Percentiles rank a stretch among this genome's conserved stretches.
Evolutionary conservation across 805 yeast species (phyloP).

Genomic region (Ogataea polymorpha): DNA sequence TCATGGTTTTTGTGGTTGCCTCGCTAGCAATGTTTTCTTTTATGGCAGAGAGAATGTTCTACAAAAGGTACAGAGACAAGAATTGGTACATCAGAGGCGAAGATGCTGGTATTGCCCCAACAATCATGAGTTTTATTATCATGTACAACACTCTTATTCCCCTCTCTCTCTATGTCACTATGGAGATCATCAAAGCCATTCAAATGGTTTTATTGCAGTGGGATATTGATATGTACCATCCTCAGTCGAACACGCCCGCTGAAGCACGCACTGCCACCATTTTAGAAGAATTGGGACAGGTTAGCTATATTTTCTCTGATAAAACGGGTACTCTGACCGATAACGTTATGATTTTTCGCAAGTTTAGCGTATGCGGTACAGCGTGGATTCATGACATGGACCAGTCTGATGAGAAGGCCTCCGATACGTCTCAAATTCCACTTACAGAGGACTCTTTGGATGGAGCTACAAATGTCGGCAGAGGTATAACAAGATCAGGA

Average conservation of each 20-base stretch:
- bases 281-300: constrained; percentile 95
- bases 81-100: constrained; percentile 73
- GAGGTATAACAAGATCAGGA: constrained; percentile 16
- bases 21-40: constrained; percentile 74
- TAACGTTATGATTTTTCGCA: constrained; percentile 87
- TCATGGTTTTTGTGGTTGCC: constrained; percentile 84
- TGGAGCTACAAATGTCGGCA: not conserved
- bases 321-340: constrained; percentile 98
- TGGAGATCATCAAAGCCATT: constrained; percentile 90
- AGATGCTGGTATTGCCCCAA: constrained; percentile 83
- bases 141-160: constrained; percentile 98
- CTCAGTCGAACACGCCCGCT: constrained; percentile 81
- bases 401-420: constrained; percentile 31
- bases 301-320: constrained; percentile 90
- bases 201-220: constrained; percentile 79
- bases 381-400: constrained; percentile 85
- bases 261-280: constrained; percentile 95
- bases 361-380: constrained; percentile 81
- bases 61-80: constrained; percentile 37
- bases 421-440: constrained; percentile 11
- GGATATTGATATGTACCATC: constrained; percentile 94
- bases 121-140: constrained; percentile 92
- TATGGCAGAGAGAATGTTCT: constrained; percentile 65
- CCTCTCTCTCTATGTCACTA: constrained; percentile 87
- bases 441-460: not conserved